phyloP scores from a whole-genome alignment of 2,329 filamentous ascomycete genomes.

The Bretziella fagacearum region DNA sequence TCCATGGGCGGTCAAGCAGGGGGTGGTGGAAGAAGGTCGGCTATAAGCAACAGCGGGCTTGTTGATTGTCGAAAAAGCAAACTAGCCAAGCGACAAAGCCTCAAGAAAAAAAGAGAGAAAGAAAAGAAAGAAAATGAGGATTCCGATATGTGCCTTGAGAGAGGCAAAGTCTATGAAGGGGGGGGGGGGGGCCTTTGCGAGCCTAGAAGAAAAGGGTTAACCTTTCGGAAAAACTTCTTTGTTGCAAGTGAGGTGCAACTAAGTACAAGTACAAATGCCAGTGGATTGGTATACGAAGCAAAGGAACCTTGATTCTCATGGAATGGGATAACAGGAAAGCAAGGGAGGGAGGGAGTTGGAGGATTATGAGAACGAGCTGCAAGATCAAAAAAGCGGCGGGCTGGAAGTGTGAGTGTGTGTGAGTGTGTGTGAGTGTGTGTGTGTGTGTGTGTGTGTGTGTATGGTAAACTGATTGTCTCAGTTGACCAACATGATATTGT shows the following conservation, averaged over 20 bases:
- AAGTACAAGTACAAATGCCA: background rate
- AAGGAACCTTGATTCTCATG: background rate
- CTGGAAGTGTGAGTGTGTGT: background rate
- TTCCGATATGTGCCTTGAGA: no score
- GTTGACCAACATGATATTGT: background rate
- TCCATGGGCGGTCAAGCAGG: slow-evolving; percentile 29
- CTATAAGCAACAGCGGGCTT: background rate
- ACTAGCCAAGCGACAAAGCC: background rate
- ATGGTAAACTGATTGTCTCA: background rate
- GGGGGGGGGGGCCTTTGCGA: no score
- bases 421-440: background rate
- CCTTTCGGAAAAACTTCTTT: background rate
- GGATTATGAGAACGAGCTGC: background rate
- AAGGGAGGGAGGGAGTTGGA: background rate
- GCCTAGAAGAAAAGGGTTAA: no score
- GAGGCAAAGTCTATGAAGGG: no score
- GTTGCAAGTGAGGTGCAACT: no score
- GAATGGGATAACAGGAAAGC: background rate
- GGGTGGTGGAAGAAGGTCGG: background rate
- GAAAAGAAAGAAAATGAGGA: background rate
- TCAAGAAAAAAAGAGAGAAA: slow-evolving; percentile 2
- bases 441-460: slow-evolving; percentile 2
- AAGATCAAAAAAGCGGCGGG: slow-evolving; percentile 3
- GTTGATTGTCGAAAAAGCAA: background rate
- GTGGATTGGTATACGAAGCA: background rate